Base-by-base conservation (phyloP, 805 yeast genomes). In the Cyberlindnera amylophila region DNA sequence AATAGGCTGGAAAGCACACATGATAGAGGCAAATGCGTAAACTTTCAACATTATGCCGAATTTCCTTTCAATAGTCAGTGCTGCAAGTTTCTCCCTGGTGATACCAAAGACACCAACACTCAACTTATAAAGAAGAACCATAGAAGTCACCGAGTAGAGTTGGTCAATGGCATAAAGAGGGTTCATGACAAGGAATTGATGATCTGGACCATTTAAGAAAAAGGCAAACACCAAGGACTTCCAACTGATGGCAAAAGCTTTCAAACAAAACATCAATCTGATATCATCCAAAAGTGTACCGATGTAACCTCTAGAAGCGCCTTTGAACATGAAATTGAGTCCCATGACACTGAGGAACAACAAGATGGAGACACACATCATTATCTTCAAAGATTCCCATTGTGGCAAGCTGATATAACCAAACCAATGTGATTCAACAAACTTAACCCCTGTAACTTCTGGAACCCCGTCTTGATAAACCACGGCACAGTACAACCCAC, bases 1-100 rank as follows among this genome's bases (percentile, higher is more conserved):
- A 52, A 37, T 44, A 62, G 62, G 51, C 60, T 26, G 45, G 66
- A 46, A 33, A 6, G 39, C 9, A 5, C 32, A n/a, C 11, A 34
- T 26, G 13, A 47, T 15, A 5, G 38, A 28, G 1, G 41, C 28
- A 17, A 32, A 4, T 6, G 36, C 33, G 24, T 39, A 41, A 10
- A 32, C 9, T 13, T 28, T 16, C 14, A 30, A n/a, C 21, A 42
- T 30, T 13, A 32, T 15, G 24, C 31, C 35, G 36, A 45, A 39
- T 35, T 34, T 36, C 11, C 15, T 21, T 10, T 44, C 42, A 16
- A 39, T 28, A 9, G 23, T 37, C 24, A 45, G 19, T 26, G 41
- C 17, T 5, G n/a, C 19, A 9, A 35, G 6, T 29, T 43, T 39
- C 28, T 43, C 50, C 29, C 34, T 44, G 28, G 14, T 19, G 28